Percentiles rank a stretch among this genome's conserved stretches.
Conservation (phyloP, 768 basidiomycete genomes). For the Suillus alpinus region DNA sequence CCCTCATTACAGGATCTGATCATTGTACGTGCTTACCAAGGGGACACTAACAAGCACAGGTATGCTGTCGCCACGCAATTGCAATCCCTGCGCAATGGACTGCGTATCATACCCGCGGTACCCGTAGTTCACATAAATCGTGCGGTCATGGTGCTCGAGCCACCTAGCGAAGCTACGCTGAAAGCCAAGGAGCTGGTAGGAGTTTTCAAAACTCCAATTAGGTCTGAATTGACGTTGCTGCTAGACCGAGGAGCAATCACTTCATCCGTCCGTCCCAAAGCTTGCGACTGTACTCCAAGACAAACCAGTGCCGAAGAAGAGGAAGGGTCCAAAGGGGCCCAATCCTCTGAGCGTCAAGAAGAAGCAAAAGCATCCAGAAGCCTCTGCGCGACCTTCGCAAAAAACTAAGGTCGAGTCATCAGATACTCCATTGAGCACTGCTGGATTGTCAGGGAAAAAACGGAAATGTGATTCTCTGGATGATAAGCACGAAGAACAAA, state of each 20-base stretch:
- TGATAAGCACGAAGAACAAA: neutral
- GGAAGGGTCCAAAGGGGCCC: slow-evolving; percentile 77
- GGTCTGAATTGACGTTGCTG: neutral
- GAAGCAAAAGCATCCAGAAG: slow-evolving; percentile 60
- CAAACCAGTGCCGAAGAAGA: slow-evolving; percentile 44
- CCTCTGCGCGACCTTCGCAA: neutral
- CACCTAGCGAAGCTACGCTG: slow-evolving; percentile 78
- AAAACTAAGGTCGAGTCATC: neutral
- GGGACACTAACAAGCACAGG: slow-evolving; percentile 84
- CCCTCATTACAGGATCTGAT: slow-evolving; percentile 6
- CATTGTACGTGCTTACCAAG: slow-evolving; percentile 32
- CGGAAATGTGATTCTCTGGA: slow-evolving; percentile 8
- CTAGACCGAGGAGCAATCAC: slow-evolving; percentile 64
- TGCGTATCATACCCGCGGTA: slow-evolving; percentile 77
- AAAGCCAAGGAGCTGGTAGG: slow-evolving; percentile 60
- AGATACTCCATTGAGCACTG: neutral
- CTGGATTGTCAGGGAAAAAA: slow-evolving; percentile 14
- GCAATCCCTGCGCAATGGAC: slow-evolving; percentile 59
- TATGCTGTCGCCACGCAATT: slow-evolving; percentile 90
- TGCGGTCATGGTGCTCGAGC: slow-evolving; percentile 90
- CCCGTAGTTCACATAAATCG: slow-evolving; percentile 92
- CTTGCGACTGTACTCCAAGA: slow-evolving; percentile 38
- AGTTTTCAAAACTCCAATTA: slow-evolving; percentile 5
- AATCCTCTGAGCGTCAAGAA: slow-evolving; percentile 94
- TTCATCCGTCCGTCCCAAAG: slow-evolving; percentile 52